Evolutionary conservation across 306 rosid species (phyloP).

Genomic region (Vicia sativa): DNA sequence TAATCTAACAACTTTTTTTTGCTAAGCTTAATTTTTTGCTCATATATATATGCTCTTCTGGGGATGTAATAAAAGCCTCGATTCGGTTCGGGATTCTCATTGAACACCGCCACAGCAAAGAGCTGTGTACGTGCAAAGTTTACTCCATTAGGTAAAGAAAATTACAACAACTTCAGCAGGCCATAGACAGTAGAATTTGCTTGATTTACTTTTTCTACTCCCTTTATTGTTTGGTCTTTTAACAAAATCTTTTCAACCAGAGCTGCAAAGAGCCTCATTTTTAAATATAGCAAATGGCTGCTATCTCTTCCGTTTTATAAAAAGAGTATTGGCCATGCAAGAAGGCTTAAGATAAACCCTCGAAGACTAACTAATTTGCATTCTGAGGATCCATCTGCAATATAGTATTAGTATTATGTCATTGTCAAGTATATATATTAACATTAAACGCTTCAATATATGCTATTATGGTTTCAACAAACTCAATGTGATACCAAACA

Average conservation of each 20-base stretch:
- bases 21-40: slow-evolving; percentile 38
- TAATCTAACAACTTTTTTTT: slow-evolving; percentile 37
- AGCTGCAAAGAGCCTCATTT: slow-evolving; percentile 29
- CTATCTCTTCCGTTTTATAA: slow-evolving; percentile 34
- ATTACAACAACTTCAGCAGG: slow-evolving; percentile 39
- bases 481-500: too few species aligned
- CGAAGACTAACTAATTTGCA: slow-evolving; percentile 26
- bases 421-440: slow-evolving; percentile 5
- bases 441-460: not conserved
- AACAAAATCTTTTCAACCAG: slow-evolving; percentile 28
- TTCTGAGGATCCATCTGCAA: slow-evolving; percentile 39
- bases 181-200: slow-evolving; percentile 21
- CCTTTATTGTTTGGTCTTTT: slow-evolving; percentile 21
- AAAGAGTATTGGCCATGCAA: slow-evolving; percentile 30
- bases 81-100: slow-evolving; percentile 22
- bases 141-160: slow-evolving; percentile 35
- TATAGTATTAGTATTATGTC: slow-evolving; percentile 13
- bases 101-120: slow-evolving; percentile 25
- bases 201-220: slow-evolving; percentile 32
- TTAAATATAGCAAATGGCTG: slow-evolving; percentile 13
- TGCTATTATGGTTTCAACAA: too few species aligned
- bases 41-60: slow-evolving; percentile 34
- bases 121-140: slow-evolving; percentile 14
- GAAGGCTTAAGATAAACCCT: slow-evolving; percentile 40
- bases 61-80: slow-evolving; percentile 29